Evolutionary conservation across 805 yeast species (phyloP), one percentile per base, ranked within the genome.

Genomic region (Saccharomycopsis synnaedendra): DNA sequence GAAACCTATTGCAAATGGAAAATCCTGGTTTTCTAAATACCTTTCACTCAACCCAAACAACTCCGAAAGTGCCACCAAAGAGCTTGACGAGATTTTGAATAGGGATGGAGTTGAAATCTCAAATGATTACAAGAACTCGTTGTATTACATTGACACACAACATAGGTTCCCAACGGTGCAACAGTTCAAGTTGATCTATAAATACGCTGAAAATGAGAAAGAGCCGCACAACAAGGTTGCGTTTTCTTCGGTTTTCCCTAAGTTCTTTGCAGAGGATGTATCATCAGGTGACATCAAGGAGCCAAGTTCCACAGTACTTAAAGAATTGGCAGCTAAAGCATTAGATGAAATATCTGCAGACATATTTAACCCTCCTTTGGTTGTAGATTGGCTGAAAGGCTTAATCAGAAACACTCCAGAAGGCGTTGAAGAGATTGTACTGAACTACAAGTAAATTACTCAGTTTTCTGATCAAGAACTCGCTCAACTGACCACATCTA

Each of bases 61-160:
- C 3, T 40, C 35, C 7, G 30, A 33, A 4, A 41, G 42, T 19
- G 7, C 29, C 32, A 51, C 54, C 10, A 42, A 41, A 27, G 52
- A 42, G 31, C 31, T 51, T 7, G 48, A 51, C 32, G 43, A 48
- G 45, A 51, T 51, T 27, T 44, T 51, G 40, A 44, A 39, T 32
- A 6, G 33, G 9, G 35, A 38, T 11, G 49, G 41, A 4, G 36
- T 42, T 38, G 19, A 32, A n/a, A 47, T 51, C n/a, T 42, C 43
- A 27, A 51, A 51, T 42, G 51, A 51, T 39, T 47, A 43, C 39
- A 48, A 48, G 28, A 46, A 46, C 11, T 36, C 50, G 27, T 11
- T 32, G 9, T 51, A 51, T 35, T 51, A 51, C 43, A 48, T 51
- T 40, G 54, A 51, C 39, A 43, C 44, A 3, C 54, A 51, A 43